A percentile compares a stretch with the other conserved stretches of the same genome.
phyloP scores from a whole-genome alignment of 805 yeast genomes.

The Komagataella phaffii region DNA sequence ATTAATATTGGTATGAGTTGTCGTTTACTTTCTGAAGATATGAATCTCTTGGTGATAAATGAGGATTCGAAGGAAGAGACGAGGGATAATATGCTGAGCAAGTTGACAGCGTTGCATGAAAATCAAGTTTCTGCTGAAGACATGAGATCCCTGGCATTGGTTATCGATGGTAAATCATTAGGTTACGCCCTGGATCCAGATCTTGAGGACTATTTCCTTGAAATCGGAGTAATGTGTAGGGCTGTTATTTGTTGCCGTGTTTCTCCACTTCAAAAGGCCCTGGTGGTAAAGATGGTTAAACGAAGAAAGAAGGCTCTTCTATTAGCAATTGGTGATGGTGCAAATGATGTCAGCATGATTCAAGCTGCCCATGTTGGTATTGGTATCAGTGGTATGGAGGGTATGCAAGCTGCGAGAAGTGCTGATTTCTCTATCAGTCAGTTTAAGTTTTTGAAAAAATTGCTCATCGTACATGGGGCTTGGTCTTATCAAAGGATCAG shows the following conservation, averaged over 20 bases:
- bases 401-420: slow-evolving; percentile 97
- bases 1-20: slow-evolving; percentile 98
- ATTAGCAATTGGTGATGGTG: slow-evolving; percentile 97
- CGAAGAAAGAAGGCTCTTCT: slow-evolving; percentile 62
- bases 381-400: slow-evolving; percentile 98
- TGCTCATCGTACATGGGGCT: slow-evolving; percentile 86
- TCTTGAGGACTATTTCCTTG: slow-evolving; percentile 64
- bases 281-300: slow-evolving; percentile 91
- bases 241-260: slow-evolving; percentile 98
- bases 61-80: slow-evolving; percentile 80
- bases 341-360: slow-evolving; percentile 97
- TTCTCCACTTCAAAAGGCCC: slow-evolving; percentile 92
- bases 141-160: slow-evolving; percentile 67
- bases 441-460: slow-evolving; percentile 71
- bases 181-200: slow-evolving; percentile 75
- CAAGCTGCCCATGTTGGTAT: slow-evolving; percentile 99
- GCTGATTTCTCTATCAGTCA: slow-evolving; percentile 97
- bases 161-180: slow-evolving; percentile 90
- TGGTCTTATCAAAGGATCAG: slow-evolving; percentile 97
- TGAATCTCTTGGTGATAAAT: slow-evolving; percentile 83
- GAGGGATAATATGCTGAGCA: slow-evolving; percentile 53
- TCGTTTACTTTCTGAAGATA: slow-evolving; percentile 84
- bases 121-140: slow-evolving; percentile 58
- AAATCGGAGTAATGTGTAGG: slow-evolving; percentile 75
- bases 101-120: slow-evolving; percentile 59